Percentiles rank a stretch among this genome's conserved stretches.
These are phyloP conservation scores for Passiflora organensis DNA, from an alignment of 345 rosid species.

Conservation along the genomic window DNA sequence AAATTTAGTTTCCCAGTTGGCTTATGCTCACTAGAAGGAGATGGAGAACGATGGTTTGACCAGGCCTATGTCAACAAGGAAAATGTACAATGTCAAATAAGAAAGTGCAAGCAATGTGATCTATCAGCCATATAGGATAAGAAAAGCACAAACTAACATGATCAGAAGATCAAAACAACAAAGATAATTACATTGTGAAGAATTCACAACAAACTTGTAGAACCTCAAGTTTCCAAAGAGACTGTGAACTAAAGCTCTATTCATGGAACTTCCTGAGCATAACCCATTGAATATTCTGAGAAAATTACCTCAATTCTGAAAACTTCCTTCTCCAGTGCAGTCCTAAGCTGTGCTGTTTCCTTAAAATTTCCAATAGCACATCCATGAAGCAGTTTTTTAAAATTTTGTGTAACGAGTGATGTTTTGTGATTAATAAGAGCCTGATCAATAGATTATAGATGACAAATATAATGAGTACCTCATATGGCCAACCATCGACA, in stretches of 20 bases:
- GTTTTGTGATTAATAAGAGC: conserved; percentile 1
- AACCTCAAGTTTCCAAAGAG: neutral
- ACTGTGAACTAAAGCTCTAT: neutral
- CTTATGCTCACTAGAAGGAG: conserved; percentile 45
- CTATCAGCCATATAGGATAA: neutral
- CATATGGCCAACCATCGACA: conserved; percentile 99
- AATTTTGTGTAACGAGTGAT: too few species aligned
- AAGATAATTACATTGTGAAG: neutral
- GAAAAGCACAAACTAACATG: neutral
- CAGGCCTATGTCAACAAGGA: conserved; percentile 48
- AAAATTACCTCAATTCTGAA: conserved; percentile 64
- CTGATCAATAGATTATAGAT: neutral
- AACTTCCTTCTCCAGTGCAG: conserved; percentile 69
- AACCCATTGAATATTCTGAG: neutral
- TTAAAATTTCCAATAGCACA: conserved; percentile 32
- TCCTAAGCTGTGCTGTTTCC: conserved; percentile 74
- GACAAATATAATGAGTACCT: conserved; percentile 42
- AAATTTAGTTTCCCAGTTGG: conserved; percentile 23
- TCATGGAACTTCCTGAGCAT: neutral
- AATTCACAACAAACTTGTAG: neutral
- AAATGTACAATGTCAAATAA: conserved; percentile 6
- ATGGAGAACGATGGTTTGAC: conserved; percentile 43
- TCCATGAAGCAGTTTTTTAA: conserved; percentile 18
- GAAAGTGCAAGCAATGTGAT: conserved; percentile 1
- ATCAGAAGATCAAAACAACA: neutral